phyloP scores from a whole-genome alignment of 2,329 filamentous ascomycete genomes.

The Botrytis pseudocinerea region DNA sequence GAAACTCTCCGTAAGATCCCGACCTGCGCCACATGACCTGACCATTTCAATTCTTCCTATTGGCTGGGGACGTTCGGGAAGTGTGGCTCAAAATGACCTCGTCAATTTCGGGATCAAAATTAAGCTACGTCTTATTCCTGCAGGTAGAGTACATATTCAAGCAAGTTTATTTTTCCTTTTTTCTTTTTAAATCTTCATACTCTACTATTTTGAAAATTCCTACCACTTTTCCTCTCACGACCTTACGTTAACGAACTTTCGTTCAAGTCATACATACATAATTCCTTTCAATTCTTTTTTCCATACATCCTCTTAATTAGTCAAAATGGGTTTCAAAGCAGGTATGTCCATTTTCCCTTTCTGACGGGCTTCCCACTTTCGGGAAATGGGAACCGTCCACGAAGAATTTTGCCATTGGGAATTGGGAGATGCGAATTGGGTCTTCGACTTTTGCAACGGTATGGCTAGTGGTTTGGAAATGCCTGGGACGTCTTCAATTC shows the following conservation, averaged over 20 bases:
- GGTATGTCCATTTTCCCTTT: conserved; percentile 40
- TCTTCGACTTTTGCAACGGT: neutral
- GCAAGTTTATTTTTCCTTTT: conserved; percentile 12
- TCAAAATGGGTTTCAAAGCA: conserved; percentile 45
- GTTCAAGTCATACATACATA: conserved; percentile 11
- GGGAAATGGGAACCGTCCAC: conserved; percentile 14
- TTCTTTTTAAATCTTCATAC: neutral
- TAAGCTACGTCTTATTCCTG: neutral
- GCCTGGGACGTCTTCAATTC: neutral
- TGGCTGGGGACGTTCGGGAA: conserved; percentile 11
- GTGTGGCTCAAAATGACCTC: conserved; percentile 18
- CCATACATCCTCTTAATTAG: conserved; percentile 32
- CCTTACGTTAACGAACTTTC: neutral
- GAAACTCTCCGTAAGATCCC: conserved; percentile 14
- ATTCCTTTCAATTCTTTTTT: neutral
- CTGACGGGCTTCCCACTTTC: neutral
- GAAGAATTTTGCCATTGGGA: conserved; percentile 16
- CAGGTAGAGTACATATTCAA: conserved; percentile 3
- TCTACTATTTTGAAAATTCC: neutral
- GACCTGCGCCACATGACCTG: conserved; percentile 19
- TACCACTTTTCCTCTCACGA: conserved; percentile 10
- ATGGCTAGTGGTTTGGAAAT: neutral
- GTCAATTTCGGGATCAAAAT: conserved; percentile 17
- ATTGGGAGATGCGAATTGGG: neutral
- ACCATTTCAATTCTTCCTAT: conserved; percentile 12